Percentiles rank a stretch among this genome's conserved stretches.
Evolutionary conservation across 169 alveolate genomes (phyloP).

Genomic region (Cyclospora cayetanensis): DNA sequence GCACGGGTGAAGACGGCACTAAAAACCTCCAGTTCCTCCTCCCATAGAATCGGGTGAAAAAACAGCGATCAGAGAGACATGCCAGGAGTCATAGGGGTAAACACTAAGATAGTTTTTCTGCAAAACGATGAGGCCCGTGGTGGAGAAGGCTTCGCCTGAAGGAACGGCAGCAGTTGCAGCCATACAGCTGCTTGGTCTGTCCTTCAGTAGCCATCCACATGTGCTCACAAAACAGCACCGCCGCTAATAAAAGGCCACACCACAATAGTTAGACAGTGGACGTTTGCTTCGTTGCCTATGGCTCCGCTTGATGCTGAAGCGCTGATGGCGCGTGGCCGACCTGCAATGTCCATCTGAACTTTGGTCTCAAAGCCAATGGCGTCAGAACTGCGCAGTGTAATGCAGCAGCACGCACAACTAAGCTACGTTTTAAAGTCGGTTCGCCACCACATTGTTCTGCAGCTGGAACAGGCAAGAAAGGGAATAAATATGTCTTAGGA

Average conservation of each 20-base stretch:
- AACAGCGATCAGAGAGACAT: too few species aligned
- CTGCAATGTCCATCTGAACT: conserved; percentile 81
- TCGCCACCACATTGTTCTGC: too few species aligned
- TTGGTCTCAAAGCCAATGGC: conserved; percentile 85
- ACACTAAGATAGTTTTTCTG: conserved; percentile 88
- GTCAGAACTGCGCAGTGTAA: conserved; percentile 66
- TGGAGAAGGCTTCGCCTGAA: conserved; percentile 85
- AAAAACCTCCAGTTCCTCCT: too few species aligned
- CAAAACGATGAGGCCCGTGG: conserved; percentile 87
- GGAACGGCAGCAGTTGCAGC: neutral
- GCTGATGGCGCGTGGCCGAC: conserved; percentile 72
- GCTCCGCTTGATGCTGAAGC: too few species aligned
- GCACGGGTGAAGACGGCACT: too few species aligned
- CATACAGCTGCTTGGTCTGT: neutral
- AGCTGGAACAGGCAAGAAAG: too few species aligned
- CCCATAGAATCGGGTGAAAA: too few species aligned
- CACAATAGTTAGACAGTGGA: neutral
- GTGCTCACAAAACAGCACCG: conserved; percentile 47
- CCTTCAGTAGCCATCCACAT: too few species aligned
- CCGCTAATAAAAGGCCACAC: neutral
- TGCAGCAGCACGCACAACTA: too few species aligned
- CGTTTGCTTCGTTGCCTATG: neutral
- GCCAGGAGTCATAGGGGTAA: conserved; percentile 73
- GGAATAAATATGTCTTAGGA: too few species aligned
- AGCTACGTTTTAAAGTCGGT: too few species aligned